These are phyloP conservation scores for Capillidium heterosporum DNA, from an alignment of 371 early-diverging fungal species.

Conservation along the genomic window DNA sequence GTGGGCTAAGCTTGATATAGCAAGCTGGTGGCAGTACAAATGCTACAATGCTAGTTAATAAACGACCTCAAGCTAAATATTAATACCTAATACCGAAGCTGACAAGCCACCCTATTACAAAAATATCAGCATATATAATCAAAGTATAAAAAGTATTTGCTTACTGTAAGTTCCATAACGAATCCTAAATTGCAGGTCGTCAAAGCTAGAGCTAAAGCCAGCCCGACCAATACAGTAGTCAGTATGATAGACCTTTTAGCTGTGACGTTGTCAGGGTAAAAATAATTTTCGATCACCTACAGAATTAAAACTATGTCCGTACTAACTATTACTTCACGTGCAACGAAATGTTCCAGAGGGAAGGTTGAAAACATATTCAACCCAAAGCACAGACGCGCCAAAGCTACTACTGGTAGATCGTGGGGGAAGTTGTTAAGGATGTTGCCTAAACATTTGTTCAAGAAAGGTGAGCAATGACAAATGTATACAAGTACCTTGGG, in stretches of 20 bases:
- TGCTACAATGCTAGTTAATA: slow-evolving; percentile 20
- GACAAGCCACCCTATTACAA: slow-evolving; percentile 2
- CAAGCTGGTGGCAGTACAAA: slow-evolving; percentile 53
- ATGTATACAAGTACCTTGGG: slow-evolving; percentile 22
- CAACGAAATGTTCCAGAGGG: slow-evolving; percentile 57
- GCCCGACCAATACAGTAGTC: slow-evolving; percentile 35
- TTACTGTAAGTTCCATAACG: slow-evolving; percentile 57
- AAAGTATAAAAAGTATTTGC: slow-evolving; percentile 37
- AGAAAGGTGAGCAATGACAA: neutral
- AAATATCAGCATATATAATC: neutral
- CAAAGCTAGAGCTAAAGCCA: slow-evolving; percentile 33
- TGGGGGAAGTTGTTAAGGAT: slow-evolving; percentile 61
- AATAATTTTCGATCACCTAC: slow-evolving; percentile 39
- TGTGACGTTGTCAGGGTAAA: slow-evolving; percentile 29
- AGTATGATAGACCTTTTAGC: slow-evolving; percentile 29
- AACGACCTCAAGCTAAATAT: neutral
- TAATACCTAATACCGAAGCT: slow-evolving; percentile 3
- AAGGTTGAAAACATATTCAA: slow-evolving; percentile 69
- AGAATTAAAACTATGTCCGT: neutral
- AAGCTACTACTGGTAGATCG: slow-evolving; percentile 46
- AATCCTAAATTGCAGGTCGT: slow-evolving; percentile 51
- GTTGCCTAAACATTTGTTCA: slow-evolving; percentile 24
- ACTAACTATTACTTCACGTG: slow-evolving; percentile 39
- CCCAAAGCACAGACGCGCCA: slow-evolving; percentile 60
- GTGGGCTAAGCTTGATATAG: slow-evolving; percentile 36